Base-by-base conservation (phyloP, 2,329 filamentous ascomycete genomes). In the Lecanicillium sp. region DNA sequence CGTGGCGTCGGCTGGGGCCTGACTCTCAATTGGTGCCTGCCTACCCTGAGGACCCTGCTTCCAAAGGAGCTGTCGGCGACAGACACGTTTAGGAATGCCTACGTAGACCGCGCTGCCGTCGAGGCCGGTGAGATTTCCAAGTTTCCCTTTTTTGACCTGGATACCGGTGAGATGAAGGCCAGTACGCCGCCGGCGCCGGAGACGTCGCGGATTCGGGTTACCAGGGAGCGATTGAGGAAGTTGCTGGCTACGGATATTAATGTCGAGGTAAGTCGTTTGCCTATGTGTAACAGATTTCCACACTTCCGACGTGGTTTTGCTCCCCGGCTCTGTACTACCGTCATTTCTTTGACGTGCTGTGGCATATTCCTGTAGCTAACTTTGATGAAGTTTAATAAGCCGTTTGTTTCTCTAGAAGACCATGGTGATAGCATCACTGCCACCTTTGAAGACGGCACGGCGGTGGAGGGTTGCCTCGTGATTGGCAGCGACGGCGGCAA, bases 1-100 rank as follows among this genome's bases (percentile, higher is more conserved):
- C 71, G 67, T 22, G 71, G 59, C 15, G 60, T 66, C 4, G 77
- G 78, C 44, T 82, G 77, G 79, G 79, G 76, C 3, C 59, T 82
- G 41, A 81, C 77, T 0, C 60, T 82, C 41, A 74, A 81, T 51
- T 82, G 77, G 77, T 74, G 72, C 4, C 62, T 80, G 9, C 62
- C 69, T 0, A 64, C 63, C 2, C 59, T 81, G 29, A 62, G 69
- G 32, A 51, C 61, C 7, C 60, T 80, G 17, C 58, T 81, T 19
- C 71, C 75, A 0, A 51, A 62, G 0, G 56, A 68, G 11, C 54
- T 78, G 6, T 40, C 31, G 7, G 22, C 27, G 12, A 52, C 66
- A 4, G 49, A 52, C 3, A 62, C 64, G 1, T 54, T 79, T 3
- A 62, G 66, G 2, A 22, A 20, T 15, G 63, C 69, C 0, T 74